phyloP scores from a whole-genome alignment of 129 eudicot species.

The Flaveria linearis region DNA sequence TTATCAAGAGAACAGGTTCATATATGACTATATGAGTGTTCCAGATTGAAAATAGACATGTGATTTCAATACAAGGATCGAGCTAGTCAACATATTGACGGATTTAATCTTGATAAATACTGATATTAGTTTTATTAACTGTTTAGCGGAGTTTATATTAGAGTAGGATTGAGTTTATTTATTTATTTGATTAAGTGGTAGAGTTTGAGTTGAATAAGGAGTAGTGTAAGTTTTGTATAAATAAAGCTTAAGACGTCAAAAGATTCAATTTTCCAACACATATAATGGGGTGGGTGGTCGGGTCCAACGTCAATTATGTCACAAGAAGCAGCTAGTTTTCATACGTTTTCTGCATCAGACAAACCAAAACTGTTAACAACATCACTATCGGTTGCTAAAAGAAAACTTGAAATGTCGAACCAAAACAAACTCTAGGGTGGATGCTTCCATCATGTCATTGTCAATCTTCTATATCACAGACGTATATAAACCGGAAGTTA shows the following conservation, averaged over 20 bases:
- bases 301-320: conserved; percentile 13
- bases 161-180: too few species aligned
- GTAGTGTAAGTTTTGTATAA: too few species aligned
- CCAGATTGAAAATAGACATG: conserved; percentile 15
- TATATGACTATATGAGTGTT: not conserved
- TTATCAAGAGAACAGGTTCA: not conserved
- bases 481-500: conserved; percentile 11
- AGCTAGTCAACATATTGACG: not conserved
- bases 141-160: too few species aligned
- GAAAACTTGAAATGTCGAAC: conserved; percentile 16
- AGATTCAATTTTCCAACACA: not conserved
- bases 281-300: conserved; percentile 23
- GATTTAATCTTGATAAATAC: too few species aligned
- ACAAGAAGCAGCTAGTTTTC: not conserved
- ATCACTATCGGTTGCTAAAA: not conserved
- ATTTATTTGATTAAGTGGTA: too few species aligned
- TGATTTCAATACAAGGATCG: not conserved
- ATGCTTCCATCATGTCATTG: conserved; percentile 22
- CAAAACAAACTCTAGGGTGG: conserved; percentile 29
- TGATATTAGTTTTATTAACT: too few species aligned
- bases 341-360: conserved; percentile 36
- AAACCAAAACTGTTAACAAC: conserved; percentile 13
- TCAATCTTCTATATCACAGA: conserved; percentile 4
- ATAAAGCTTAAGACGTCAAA: too few species aligned
- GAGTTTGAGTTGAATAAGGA: too few species aligned